These are phyloP conservation scores for Bipolaris sorokiniana DNA, from an alignment of 2,329 filamentous ascomycete species.

Conservation along the genomic window DNA sequence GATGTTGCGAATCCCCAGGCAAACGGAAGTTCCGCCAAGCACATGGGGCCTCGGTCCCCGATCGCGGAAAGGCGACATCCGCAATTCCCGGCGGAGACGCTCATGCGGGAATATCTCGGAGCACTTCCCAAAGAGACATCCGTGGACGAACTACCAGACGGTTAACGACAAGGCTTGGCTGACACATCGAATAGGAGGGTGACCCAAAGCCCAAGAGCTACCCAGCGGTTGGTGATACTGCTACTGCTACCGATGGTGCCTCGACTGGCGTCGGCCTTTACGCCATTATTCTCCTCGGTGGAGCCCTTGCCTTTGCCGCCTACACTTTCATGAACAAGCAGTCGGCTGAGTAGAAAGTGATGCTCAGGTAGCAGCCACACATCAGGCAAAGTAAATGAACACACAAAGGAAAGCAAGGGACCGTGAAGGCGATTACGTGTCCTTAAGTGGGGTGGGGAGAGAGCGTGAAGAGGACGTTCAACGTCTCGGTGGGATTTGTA, in stretches of 20 bases:
- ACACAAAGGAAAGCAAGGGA: neutral
- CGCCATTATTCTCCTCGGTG: constrained; percentile 78
- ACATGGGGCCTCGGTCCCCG: neutral
- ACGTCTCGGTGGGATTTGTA: too few species aligned
- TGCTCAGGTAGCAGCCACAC: too few species aligned
- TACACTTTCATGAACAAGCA: constrained; percentile 82
- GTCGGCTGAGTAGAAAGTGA: constrained; percentile 16
- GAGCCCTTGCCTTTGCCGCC: constrained; percentile 74
- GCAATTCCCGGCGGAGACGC: neutral
- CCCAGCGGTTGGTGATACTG: constrained; percentile 55
- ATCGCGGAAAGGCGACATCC: neutral
- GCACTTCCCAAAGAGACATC: constrained; percentile 21
- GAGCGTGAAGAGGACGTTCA: too few species aligned
- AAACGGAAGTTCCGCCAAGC: neutral
- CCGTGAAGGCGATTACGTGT: too few species aligned
- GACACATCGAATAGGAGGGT: constrained; percentile 60
- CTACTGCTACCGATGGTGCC: constrained; percentile 55
- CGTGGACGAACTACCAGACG: neutral
- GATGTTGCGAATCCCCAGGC: too few species aligned
- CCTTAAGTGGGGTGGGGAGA: too few species aligned
- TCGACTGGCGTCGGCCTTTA: constrained; percentile 81
- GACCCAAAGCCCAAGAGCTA: constrained; percentile 75
- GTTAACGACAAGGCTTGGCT: neutral
- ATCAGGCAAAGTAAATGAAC: neutral
- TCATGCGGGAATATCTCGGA: constrained; percentile 21